These are phyloP conservation scores for Pseudofabraea citricarpa DNA, from an alignment of 2,329 filamentous ascomycete species.

Conservation along the genomic window DNA sequence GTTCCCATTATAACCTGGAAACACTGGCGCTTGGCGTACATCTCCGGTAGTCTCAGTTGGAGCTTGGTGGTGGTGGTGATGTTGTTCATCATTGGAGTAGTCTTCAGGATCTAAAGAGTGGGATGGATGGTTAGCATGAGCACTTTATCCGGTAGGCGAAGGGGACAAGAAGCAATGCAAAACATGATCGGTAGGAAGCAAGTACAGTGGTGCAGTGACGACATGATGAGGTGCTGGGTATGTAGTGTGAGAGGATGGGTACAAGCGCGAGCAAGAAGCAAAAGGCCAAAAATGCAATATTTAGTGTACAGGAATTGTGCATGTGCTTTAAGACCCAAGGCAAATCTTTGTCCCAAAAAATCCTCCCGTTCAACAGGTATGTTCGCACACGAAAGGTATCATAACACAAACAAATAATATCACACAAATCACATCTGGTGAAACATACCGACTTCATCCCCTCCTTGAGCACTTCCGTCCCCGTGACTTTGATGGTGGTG, in stretches of 20 bases:
- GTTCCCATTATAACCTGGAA: constrained; percentile 60
- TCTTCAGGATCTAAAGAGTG: constrained; percentile 51
- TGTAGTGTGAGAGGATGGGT: constrained; percentile 7
- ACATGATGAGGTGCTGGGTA: constrained; percentile 20
- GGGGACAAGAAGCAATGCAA: constrained; percentile 9
- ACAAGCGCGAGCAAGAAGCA: constrained; percentile 19
- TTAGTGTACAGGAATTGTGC: constrained; percentile 31
- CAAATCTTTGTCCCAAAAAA: constrained; percentile 10
- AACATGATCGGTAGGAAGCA: constrained; percentile 12
- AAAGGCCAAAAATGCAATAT: constrained; percentile 24
- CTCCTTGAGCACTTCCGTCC: constrained; percentile 61
- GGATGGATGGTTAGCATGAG: constrained; percentile 25
- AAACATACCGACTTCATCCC: constrained; percentile 94
- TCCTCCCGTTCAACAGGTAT: constrained; percentile 18
- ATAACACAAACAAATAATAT: constrained; percentile 28
- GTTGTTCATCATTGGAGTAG: constrained; percentile 54
- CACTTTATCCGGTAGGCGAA: constrained; percentile 24
- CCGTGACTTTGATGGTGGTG: constrained; percentile 74
- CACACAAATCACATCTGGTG: constrained; percentile 67
- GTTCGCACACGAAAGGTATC: constrained; percentile 24
- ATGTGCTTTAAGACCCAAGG: constrained; percentile 14
- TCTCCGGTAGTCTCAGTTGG: constrained; percentile 55
- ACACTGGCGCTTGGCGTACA: constrained; percentile 69
- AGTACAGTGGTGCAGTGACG: constrained; percentile 23
- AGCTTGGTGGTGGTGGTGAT: constrained; percentile 62